Evolutionary conservation across 129 eudicot species (phyloP).

Genomic region (Artemisia tridentata): DNA sequence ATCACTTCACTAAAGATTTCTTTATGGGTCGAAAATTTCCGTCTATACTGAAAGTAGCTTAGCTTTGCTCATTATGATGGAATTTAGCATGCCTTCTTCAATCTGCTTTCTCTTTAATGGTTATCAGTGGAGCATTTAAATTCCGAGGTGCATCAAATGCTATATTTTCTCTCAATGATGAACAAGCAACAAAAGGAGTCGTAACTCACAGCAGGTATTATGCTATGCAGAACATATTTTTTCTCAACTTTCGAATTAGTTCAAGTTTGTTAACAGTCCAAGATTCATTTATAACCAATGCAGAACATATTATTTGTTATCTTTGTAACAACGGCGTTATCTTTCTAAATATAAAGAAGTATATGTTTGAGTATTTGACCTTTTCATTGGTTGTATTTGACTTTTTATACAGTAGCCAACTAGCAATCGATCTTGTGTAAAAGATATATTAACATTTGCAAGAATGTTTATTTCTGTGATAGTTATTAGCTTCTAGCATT

Average conservation of each 20-base stretch:
- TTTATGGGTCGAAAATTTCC: too few species aligned
- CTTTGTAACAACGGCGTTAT: too few species aligned
- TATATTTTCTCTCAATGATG: conserved; percentile 64
- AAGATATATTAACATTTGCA: too few species aligned
- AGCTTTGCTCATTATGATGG: neutral
- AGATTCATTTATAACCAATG: neutral
- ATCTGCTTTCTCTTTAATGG: conserved; percentile 25
- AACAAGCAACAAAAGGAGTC: conserved; percentile 88
- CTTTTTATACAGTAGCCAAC: too few species aligned
- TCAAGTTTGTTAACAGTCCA: neutral
- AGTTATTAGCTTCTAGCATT: too few species aligned
- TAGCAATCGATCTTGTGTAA: too few species aligned
- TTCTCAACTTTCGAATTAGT: neutral
- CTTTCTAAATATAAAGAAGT: too few species aligned
- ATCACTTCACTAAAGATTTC: too few species aligned
- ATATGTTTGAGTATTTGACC: too few species aligned
- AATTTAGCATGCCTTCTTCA: conserved; percentile 5
- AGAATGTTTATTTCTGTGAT: too few species aligned
- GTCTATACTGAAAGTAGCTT: neutral
- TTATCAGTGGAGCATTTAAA: conserved; percentile 88
- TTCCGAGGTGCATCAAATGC: conserved; percentile 97
- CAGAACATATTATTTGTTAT: too few species aligned
- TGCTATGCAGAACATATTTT: neutral
- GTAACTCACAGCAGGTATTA: conserved; percentile 96
- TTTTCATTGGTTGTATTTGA: too few species aligned